Percentiles rank a stretch among this genome's conserved stretches.
Evolutionary conservation across 257 asterid genomes (phyloP).

Genomic region (Prunella vulgaris): DNA sequence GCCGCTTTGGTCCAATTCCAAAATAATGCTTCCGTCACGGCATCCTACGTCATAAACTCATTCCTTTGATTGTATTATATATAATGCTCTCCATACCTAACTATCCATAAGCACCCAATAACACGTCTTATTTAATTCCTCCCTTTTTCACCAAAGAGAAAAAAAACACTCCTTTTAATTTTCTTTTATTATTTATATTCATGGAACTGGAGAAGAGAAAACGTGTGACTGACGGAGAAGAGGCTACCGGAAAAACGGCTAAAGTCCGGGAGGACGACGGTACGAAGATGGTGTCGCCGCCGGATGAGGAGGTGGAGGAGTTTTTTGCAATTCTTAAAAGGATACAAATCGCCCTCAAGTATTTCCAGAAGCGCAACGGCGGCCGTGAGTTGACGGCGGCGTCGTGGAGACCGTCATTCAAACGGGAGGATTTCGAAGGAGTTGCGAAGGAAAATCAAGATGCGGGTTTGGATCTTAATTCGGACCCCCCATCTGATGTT

Average conservation of each 20-base stretch:
- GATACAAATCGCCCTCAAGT: slow-evolving; percentile 32
- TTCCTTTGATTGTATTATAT: not conserved
- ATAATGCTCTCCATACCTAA: not conserved
- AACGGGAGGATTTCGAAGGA: slow-evolving; percentile 25
- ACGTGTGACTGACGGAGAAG: not conserved
- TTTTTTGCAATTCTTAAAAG: slow-evolving; percentile 40
- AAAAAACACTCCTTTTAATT: no score
- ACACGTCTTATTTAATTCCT: not conserved
- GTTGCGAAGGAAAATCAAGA: not conserved
- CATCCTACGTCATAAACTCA: not conserved
- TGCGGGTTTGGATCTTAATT: slow-evolving; percentile 24
- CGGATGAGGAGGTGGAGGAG: slow-evolving; percentile 49
- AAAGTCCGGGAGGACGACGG: not conserved
- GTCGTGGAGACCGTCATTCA: slow-evolving; percentile 22
- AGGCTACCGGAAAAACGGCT: slow-evolving; percentile 5
- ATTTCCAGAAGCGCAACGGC: slow-evolving; percentile 15
- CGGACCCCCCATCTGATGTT: slow-evolving; percentile 12
- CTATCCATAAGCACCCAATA: not conserved
- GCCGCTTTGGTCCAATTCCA: not conserved
- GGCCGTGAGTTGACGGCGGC: slow-evolving; percentile 6
- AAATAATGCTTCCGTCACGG: not conserved
- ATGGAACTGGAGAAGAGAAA: slow-evolving; percentile 24
- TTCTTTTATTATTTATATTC: no score
- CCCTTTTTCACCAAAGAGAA: not conserved
- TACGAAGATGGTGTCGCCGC: slow-evolving; percentile 9